phyloP scores from a whole-genome alignment of 2,329 filamentous ascomycete genomes.

The Aphanoascus verrucosus region DNA sequence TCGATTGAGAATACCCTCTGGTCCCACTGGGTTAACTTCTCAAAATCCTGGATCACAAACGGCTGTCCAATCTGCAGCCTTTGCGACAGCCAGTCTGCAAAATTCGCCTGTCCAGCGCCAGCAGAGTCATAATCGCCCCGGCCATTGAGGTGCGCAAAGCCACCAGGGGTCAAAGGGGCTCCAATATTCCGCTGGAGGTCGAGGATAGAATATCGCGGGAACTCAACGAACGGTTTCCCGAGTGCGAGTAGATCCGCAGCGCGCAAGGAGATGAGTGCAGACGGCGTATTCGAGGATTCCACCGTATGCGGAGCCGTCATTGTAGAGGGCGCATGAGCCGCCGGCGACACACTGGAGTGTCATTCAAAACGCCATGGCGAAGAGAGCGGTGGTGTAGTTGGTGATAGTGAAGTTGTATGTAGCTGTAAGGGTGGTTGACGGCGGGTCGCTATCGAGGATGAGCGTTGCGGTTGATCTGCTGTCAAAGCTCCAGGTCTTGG shows the following conservation, averaged over 20 bases:
- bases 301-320: slow-evolving; percentile 33
- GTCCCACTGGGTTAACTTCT: slow-evolving; percentile 24
- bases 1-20: slow-evolving; percentile 22
- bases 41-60: slow-evolving; percentile 28
- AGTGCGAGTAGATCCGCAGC: slow-evolving; percentile 20
- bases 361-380: slow-evolving; percentile 29
- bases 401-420: no score
- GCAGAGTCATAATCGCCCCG: neutral
- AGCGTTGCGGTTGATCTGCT: neutral
- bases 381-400: neutral
- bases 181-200: slow-evolving; percentile 16
- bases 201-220: slow-evolving; percentile 24
- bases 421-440: no score
- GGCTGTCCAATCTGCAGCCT: slow-evolving; percentile 25
- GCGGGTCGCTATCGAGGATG: neutral
- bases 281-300: slow-evolving; percentile 36
- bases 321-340: slow-evolving; percentile 15
- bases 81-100: slow-evolving; percentile 23
- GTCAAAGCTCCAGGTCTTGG: slow-evolving; percentile 1
- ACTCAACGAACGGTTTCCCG: slow-evolving; percentile 24
- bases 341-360: slow-evolving; percentile 35
- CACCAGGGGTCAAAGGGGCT: neutral
- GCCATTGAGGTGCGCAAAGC: neutral
- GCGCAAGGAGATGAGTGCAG: slow-evolving; percentile 18
- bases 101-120: neutral